A percentile compares a stretch with the other conserved stretches of the same genome.
Evolutionary conservation across 2,329 filamentous ascomycete species (phyloP).

Genomic region (Talaromyces marneffei): DNA sequence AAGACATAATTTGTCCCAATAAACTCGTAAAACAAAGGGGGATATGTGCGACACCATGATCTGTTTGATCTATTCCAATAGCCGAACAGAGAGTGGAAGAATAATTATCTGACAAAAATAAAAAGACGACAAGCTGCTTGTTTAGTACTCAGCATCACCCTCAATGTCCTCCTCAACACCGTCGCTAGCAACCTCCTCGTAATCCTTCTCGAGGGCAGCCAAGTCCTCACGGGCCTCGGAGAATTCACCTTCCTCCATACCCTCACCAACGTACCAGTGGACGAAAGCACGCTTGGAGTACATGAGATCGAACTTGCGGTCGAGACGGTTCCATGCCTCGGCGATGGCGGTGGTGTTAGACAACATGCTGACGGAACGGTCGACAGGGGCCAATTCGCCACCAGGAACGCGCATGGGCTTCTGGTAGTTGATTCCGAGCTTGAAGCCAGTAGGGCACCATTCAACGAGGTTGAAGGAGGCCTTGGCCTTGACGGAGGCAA

Average conservation of each 20-base stretch:
- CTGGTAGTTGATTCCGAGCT: constrained; percentile 63
- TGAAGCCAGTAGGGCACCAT: constrained; percentile 65
- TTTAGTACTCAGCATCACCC: constrained; percentile 35
- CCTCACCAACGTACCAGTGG: constrained; percentile 77
- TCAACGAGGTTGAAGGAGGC: constrained; percentile 61
- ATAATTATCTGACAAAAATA: constrained; percentile 1
- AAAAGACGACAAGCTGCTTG: neutral
- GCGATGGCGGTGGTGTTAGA: constrained; percentile 63
- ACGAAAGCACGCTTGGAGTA: constrained; percentile 64
- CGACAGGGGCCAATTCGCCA: constrained; percentile 50
- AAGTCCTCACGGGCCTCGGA: constrained; percentile 81
- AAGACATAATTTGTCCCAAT: neutral
- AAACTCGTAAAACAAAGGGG: neutral
- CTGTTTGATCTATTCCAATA: neutral
- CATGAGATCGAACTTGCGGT: constrained; percentile 66
- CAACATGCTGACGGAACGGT: constrained; percentile 56
- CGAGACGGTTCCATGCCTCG: constrained; percentile 59
- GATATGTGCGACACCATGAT: constrained; percentile 10
- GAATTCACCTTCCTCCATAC: constrained; percentile 91
- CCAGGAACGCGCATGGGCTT: constrained; percentile 50
- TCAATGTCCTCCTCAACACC: constrained; percentile 59
- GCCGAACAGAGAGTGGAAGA: neutral
- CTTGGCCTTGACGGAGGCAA: constrained; percentile 59
- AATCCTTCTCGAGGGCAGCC: constrained; percentile 78
- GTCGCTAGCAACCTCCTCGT: constrained; percentile 76